Base-by-base conservation (phyloP, 2,329 filamentous ascomycete genomes). In the Aspergillus oerlinghausenensis region DNA sequence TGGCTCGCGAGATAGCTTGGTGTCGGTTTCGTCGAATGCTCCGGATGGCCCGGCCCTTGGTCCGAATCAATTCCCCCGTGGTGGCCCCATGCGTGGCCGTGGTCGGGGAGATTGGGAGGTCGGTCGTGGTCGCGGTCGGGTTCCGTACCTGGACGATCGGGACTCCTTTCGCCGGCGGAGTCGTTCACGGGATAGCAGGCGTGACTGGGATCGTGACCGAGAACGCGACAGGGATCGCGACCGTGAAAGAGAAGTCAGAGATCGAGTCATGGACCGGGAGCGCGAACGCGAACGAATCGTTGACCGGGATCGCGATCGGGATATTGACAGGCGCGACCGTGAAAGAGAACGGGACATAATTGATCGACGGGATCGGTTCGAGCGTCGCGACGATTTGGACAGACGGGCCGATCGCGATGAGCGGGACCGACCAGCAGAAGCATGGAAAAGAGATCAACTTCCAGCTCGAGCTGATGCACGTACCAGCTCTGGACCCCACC, bases 71-170 rank as follows among this genome's bases (percentile, higher is more conserved):
- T 65, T 70, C 50, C 63, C 69, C 7, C 72, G 75, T 11, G 67
- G 72, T 42, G 74, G 72, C 2, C 66, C 72, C 8, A 70, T 72
- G 38, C 73, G 77, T 51, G 77, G 75, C 38, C 73, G 74, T 47
- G 74, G 74, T 9, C 70, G 74, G n/a, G 74, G 73, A 11, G 74
- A 76, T 51, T 74, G 74, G 70, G 74, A 76, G 53, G 65, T 75
- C 56, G 75, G 76, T 21, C 70, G 77, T 47, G 75, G 75, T 28
- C 70, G 75, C 49, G 74, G 74, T n/a, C 72, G 75, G 49, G 68
- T 66, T 19, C 66, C 68, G 11, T 75, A 72, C 57, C 56, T 73
- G 6, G 74, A 76, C 55, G 76, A 78, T 54, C 72, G 76, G 10
- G 75, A 78, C 57, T 60, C 70, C 1, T 78, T 77, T 56, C 69